A percentile compares a stretch with the other conserved stretches of the same genome.
These are phyloP conservation scores for Nephelium lappaceum DNA, from an alignment of 345 rosid genomes.

Conservation along the genomic window DNA sequence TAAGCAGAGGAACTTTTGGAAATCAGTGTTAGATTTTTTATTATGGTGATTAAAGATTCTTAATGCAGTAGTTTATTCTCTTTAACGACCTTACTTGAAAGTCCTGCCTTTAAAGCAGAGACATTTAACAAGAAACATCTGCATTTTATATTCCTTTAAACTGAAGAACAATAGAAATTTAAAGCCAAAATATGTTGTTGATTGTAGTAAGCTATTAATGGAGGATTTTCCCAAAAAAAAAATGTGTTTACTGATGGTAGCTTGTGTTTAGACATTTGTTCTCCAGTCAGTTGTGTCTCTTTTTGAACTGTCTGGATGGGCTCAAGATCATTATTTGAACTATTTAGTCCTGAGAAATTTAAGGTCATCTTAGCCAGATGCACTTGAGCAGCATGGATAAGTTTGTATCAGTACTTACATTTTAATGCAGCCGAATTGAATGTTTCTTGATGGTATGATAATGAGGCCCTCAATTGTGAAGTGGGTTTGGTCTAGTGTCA, in stretches of 20 bases:
- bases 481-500: neutral
- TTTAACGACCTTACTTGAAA: neutral
- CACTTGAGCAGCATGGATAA: neutral
- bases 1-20: neutral
- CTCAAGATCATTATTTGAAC: neutral
- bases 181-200: neutral
- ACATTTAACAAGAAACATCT: neutral
- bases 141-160: neutral
- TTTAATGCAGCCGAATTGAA: neutral
- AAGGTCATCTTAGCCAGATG: neutral
- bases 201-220: neutral
- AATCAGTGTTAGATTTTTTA: constrained; percentile 1
- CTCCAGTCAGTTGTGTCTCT: neutral
- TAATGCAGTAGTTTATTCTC: neutral
- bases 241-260: neutral
- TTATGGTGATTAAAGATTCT: neutral
- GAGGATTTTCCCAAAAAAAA: neutral
- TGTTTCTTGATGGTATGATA: neutral
- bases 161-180: neutral
- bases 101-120: neutral
- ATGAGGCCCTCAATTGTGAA: neutral
- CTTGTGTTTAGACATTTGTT: neutral
- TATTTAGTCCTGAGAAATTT: neutral
- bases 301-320: neutral
- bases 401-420: neutral